These are phyloP conservation scores for Flaveria ramosissima DNA, from an alignment of 129 eudicot species.

Conservation along the genomic window DNA sequence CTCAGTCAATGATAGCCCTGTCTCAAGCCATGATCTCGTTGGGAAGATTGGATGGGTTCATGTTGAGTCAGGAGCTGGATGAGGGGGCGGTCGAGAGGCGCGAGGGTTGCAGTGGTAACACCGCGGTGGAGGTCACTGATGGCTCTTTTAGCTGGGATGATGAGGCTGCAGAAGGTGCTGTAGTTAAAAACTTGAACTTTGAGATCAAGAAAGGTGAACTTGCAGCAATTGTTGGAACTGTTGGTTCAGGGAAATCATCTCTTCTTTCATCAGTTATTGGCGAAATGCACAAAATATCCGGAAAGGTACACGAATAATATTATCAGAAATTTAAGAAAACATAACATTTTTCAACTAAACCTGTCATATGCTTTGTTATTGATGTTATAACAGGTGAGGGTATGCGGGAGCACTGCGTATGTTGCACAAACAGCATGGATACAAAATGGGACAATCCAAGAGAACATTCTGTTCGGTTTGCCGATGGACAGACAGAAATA, in stretches of 20 bases:
- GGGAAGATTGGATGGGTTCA: slow-evolving; percentile 69
- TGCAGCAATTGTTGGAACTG: slow-evolving; percentile 91
- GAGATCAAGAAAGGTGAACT: slow-evolving; percentile 74
- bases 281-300: slow-evolving; percentile 74
- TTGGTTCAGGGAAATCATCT: slow-evolving; percentile 90
- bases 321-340: background rate
- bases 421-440: slow-evolving; percentile 95
- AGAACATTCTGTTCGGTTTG: slow-evolving; percentile 69
- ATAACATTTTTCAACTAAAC: no score
- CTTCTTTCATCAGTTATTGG: slow-evolving; percentile 69
- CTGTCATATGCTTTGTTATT: background rate
- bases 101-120: slow-evolving; percentile 52
- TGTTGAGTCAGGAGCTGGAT: slow-evolving; percentile 75
- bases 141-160: slow-evolving; percentile 91
- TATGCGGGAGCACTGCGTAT: slow-evolving; percentile 80
- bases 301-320: slow-evolving; percentile 40
- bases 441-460: slow-evolving; percentile 73
- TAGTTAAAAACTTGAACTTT: slow-evolving; percentile 60
- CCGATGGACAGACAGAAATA: slow-evolving; percentile 63
- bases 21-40: slow-evolving; percentile 88
- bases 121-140: slow-evolving; percentile 59
- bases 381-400: slow-evolving; percentile 48
- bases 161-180: slow-evolving; percentile 51
- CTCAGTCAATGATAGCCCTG: slow-evolving; percentile 81
- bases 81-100: slow-evolving; percentile 63